Evolutionary conservation across 2,329 filamentous ascomycete species (phyloP).

Genomic region (Aspergillus vadensis): DNA sequence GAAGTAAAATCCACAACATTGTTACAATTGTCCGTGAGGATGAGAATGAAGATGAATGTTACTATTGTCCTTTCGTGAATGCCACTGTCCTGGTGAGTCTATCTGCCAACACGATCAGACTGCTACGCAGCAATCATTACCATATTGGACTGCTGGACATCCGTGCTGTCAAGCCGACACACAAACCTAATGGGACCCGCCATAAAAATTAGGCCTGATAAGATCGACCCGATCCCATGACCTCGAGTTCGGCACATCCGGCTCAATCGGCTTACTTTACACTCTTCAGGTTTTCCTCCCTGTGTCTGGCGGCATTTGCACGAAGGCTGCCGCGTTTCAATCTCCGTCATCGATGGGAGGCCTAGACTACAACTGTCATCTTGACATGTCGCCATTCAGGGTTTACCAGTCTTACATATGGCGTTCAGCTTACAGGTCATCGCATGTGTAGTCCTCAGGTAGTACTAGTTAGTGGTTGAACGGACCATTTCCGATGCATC

Average conservation of each 20-base stretch:
- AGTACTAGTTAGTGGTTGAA: neutral
- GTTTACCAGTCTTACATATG: neutral
- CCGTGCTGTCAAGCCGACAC: slow-evolving; percentile 5
- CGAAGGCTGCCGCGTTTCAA: neutral
- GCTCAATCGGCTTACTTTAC: neutral
- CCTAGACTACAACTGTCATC: no score
- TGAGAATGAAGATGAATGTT: neutral
- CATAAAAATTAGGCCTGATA: slow-evolving; percentile 2
- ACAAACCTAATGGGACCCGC: neutral
- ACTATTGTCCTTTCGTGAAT: neutral
- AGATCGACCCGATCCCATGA: slow-evolving; percentile 4
- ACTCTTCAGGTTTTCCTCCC: neutral
- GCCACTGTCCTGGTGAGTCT: neutral
- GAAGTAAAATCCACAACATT: neutral
- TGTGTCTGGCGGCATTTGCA: neutral
- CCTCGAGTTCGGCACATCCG: neutral
- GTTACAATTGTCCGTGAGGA: neutral
- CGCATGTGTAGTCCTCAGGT: neutral
- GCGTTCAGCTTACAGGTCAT: neutral
- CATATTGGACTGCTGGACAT: slow-evolving; percentile 10
- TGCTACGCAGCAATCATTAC: slow-evolving; percentile 9
- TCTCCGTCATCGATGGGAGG: no score
- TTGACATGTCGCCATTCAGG: neutral
- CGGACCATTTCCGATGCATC: neutral
- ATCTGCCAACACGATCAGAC: neutral